Evolutionary conservation across 345 rosid genomes (phyloP).

Genomic region (Turritis glabra): DNA sequence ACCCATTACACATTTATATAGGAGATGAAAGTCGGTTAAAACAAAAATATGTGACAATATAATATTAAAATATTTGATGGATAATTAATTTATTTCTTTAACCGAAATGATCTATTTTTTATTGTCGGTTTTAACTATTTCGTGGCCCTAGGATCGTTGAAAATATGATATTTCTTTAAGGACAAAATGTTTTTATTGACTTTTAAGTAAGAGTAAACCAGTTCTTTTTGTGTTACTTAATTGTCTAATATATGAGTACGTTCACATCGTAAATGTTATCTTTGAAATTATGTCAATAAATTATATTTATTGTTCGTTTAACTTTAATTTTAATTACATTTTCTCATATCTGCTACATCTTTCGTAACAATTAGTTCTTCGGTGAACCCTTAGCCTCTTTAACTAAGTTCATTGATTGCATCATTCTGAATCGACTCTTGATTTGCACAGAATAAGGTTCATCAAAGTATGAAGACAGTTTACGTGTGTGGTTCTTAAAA

Average conservation of each 20-base stretch:
- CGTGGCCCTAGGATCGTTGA: constrained; percentile 2
- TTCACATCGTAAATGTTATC: background rate
- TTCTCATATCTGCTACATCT: background rate
- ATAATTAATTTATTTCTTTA: no score
- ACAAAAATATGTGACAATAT: no score
- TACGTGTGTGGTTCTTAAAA: no score
- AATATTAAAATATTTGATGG: no score
- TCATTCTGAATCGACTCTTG: no score
- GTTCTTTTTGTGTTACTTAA: background rate
- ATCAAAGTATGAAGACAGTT: no score
- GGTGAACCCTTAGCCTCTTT: no score
- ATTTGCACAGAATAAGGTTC: no score
- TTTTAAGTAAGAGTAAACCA: constrained; percentile 17
- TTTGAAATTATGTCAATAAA: background rate
- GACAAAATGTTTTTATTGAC: constrained; percentile 14
- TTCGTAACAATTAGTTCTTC: no score
- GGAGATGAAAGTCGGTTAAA: no score
- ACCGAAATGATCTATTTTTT: background rate
- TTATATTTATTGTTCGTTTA: background rate
- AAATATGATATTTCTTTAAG: background rate
- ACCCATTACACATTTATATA: no score
- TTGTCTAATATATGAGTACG: background rate
- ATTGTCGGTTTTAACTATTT: background rate
- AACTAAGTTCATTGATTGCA: no score
- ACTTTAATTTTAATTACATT: background rate